Percentiles rank a stretch among this genome's conserved stretches.
These are phyloP conservation scores for Penicillium mononematosum DNA, from an alignment of 495 filamentous ascomycete species.

Conservation along the genomic window DNA sequence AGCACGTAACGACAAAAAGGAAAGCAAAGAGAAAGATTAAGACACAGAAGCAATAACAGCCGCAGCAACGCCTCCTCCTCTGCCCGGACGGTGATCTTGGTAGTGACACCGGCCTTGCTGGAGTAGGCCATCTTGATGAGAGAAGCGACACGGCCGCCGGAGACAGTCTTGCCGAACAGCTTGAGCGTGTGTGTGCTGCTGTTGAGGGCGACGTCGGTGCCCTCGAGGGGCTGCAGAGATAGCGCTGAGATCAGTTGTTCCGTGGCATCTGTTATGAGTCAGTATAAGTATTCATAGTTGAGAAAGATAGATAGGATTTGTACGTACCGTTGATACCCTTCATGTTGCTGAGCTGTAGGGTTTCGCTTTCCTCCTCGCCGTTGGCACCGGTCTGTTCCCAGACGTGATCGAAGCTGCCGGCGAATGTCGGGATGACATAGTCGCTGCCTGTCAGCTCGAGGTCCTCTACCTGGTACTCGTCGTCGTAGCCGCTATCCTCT, in stretches of 20 bases:
- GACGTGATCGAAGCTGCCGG: conserved; percentile 92
- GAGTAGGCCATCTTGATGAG: conserved; percentile 92
- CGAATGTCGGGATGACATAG: conserved; percentile 89
- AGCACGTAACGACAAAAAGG: conserved; percentile 14
- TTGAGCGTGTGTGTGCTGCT: conserved; percentile 91
- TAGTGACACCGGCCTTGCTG: conserved; percentile 86
- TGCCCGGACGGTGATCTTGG: conserved; percentile 84
- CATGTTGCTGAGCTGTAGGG: conserved; percentile 80
- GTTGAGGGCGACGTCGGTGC: conserved; percentile 83
- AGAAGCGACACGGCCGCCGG: conserved; percentile 83
- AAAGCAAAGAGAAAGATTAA: conserved; percentile 45
- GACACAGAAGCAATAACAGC: conserved; percentile 82
- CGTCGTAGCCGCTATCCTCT: conserved; percentile 89
- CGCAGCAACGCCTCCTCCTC: conserved; percentile 89
- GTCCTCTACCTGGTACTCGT: conserved; percentile 96
- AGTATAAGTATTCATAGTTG: conserved; percentile 42
- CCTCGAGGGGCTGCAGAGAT: conserved; percentile 90
- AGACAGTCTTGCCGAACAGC: conserved; percentile 92
- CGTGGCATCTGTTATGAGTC: conserved; percentile 72
- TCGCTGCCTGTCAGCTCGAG: conserved; percentile 89
- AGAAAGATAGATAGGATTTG: neutral
- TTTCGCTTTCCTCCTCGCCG: conserved; percentile 88
- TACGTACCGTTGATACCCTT: conserved; percentile 89
- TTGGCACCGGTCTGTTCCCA: conserved; percentile 91
- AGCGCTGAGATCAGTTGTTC: conserved; percentile 84